Percentiles rank a stretch among this genome's conserved stretches.
Evolutionary conservation across 768 basidiomycete genomes (phyloP).

Genomic region (Leucocoprinus sp.): DNA sequence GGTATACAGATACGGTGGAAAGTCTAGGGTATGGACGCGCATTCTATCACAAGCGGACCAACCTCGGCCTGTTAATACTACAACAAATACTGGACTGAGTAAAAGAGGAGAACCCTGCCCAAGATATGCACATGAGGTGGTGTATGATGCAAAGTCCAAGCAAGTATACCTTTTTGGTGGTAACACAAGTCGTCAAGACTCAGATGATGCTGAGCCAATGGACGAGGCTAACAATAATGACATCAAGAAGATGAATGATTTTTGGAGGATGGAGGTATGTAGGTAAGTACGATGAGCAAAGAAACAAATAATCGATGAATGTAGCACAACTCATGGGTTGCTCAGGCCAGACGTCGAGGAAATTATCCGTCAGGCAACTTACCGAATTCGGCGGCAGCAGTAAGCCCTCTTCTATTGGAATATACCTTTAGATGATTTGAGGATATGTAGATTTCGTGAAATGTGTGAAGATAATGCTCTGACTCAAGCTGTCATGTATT

Average conservation of each 20-base stretch:
- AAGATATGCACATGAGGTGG: constrained; percentile 74
- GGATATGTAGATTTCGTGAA: constrained; percentile 59
- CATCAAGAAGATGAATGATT: constrained; percentile 45
- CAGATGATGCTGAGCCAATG: constrained; percentile 7
- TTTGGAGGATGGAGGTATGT: constrained; percentile 66
- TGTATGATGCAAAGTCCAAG: constrained; percentile 53
- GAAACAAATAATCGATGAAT: too few species aligned
- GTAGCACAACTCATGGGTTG: background rate
- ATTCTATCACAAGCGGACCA: constrained; percentile 34
- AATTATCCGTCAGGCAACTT: constrained; percentile 54
- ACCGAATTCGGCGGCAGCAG: constrained; percentile 67
- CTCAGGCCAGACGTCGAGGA: constrained; percentile 54
- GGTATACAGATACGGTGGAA: constrained; percentile 55
- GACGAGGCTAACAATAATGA: background rate
- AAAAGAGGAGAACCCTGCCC: constrained; percentile 41
- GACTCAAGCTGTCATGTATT: constrained; percentile 60
- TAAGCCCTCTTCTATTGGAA: constrained; percentile 24
- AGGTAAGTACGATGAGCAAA: constrained; percentile 35
- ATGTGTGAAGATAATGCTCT: constrained; percentile 59
- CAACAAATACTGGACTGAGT: background rate
- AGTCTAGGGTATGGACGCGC: constrained; percentile 59
- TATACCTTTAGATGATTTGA: background rate
- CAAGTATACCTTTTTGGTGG: constrained; percentile 70
- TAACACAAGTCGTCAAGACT: constrained; percentile 38
- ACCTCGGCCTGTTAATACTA: constrained; percentile 11